These are phyloP conservation scores for Davidsoniella eucalypti DNA, from an alignment of 2,329 filamentous ascomycete genomes.

Conservation along the genomic window DNA sequence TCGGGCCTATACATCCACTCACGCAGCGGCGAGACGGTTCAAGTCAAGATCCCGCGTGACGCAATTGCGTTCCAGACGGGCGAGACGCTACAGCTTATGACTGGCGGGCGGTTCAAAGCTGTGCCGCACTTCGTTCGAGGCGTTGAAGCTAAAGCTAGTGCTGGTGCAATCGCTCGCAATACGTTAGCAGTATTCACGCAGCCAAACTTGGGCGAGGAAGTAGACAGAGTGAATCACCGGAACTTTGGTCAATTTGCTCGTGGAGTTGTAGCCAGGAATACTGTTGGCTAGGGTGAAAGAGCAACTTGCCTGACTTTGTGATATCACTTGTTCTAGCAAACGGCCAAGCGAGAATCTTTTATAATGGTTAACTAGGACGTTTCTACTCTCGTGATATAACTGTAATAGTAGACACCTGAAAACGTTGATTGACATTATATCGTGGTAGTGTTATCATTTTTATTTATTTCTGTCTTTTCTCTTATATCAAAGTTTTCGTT, in stretches of 20 bases:
- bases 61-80: conserved; percentile 95
- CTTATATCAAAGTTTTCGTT: no score
- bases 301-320: no score
- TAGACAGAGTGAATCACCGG: conserved; percentile 49
- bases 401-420: no score
- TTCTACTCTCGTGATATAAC: no score
- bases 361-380: no score
- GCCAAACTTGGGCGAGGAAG: conserved; percentile 71
- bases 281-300: conserved; percentile 23
- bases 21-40: conserved; percentile 63
- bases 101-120: conserved; percentile 75
- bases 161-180: conserved; percentile 52
- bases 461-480: no score
- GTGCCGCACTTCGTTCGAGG: conserved; percentile 92
- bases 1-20: conserved; percentile 92
- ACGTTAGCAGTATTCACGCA: conserved; percentile 95
- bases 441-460: no score
- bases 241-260: conserved; percentile 64
- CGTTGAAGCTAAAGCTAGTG: conserved; percentile 37
- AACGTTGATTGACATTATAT: no score
- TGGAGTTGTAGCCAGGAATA: conserved; percentile 43
- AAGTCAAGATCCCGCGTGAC: conserved; percentile 79
- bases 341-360: no score
- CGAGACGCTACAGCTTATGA: conserved; percentile 81
- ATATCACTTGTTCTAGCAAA: no score